Conservation (phyloP, 2,329 filamentous ascomycete genomes). For the Aspergillus piperis region DNA sequence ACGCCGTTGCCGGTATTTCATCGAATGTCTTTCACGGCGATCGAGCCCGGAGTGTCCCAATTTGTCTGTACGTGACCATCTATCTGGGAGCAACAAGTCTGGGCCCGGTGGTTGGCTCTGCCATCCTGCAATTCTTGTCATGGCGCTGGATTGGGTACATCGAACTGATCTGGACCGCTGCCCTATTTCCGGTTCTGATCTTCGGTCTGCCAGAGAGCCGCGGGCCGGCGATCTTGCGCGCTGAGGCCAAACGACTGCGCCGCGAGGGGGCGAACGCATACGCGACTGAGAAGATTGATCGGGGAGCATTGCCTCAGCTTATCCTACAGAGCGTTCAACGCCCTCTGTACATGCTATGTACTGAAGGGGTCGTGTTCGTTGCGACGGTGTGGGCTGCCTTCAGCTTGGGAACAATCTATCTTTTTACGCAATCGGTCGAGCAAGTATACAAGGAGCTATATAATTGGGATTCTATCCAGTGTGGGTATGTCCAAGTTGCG, state of each 20-base stretch:
- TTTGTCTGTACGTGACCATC: constrained; percentile 44
- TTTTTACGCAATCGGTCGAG: constrained; percentile 45
- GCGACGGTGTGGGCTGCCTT: constrained; percentile 48
- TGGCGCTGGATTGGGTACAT: constrained; percentile 45
- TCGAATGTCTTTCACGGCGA: constrained; percentile 36
- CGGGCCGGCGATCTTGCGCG: constrained; percentile 41
- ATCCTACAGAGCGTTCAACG: constrained; percentile 39
- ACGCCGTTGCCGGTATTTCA: constrained; percentile 34
- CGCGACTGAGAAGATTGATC: constrained; percentile 38
- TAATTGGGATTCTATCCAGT: constrained; percentile 29
- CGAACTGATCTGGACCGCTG: constrained; percentile 42
- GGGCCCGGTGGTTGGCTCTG: constrained; percentile 47
- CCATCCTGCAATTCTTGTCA: constrained; percentile 29
- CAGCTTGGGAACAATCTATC: constrained; percentile 44
- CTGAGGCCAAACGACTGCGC: constrained; percentile 38
- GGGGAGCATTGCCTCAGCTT: constrained; percentile 21
- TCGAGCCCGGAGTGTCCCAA: constrained; percentile 38
- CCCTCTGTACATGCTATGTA: constrained; percentile 40
- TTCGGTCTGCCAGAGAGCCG: constrained; percentile 44
- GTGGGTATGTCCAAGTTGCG: constrained; percentile 43
- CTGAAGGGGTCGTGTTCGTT: constrained; percentile 45
- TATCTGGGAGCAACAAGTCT: constrained; percentile 45
- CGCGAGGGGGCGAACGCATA: constrained; percentile 27
- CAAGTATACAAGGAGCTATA: constrained; percentile 42
- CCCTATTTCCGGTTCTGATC: constrained; percentile 40